phyloP scores from a whole-genome alignment of 2,329 filamentous ascomycete species.

The Metarhizium guizhouense region DNA sequence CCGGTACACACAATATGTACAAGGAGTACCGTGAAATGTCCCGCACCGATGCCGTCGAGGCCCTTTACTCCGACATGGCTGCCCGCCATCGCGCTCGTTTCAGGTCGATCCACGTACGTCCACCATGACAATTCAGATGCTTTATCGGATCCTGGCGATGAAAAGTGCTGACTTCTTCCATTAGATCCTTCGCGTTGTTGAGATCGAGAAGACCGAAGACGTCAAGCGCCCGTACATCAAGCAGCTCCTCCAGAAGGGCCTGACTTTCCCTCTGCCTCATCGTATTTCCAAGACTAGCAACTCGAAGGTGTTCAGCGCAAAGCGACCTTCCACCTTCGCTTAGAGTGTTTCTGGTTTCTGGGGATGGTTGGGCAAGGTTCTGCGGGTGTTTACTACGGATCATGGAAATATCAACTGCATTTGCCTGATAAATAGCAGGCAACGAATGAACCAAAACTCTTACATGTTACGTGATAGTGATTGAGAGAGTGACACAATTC shows the following conservation, averaged over 20 bases:
- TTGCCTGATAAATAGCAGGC: constrained; percentile 39
- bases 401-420: constrained; percentile 52
- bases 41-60: constrained; percentile 87
- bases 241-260: constrained; percentile 89
- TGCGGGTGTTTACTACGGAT: constrained; percentile 53
- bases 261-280: constrained; percentile 98
- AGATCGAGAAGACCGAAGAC: constrained; percentile 89
- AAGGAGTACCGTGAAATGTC: constrained; percentile 99
- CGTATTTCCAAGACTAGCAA: constrained; percentile 73
- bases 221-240: constrained; percentile 99
- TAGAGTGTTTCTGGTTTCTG: constrained; percentile 55
- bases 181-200: constrained; percentile 95
- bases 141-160: not conserved
- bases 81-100: constrained; percentile 95
- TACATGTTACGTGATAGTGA: constrained; percentile 6
- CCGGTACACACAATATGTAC: constrained; percentile 99
- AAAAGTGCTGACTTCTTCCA: constrained; percentile 8
- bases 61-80: constrained; percentile 99
- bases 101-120: constrained; percentile 93
- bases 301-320: constrained; percentile 89
- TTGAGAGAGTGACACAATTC: not conserved
- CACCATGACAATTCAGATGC: not conserved
- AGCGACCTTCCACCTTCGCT: constrained; percentile 95
- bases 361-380: constrained; percentile 43
- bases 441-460: constrained; percentile 35